These are phyloP conservation scores for Logfia minima DNA, from an alignment of 129 eudicot species.

Conservation along the genomic window DNA sequence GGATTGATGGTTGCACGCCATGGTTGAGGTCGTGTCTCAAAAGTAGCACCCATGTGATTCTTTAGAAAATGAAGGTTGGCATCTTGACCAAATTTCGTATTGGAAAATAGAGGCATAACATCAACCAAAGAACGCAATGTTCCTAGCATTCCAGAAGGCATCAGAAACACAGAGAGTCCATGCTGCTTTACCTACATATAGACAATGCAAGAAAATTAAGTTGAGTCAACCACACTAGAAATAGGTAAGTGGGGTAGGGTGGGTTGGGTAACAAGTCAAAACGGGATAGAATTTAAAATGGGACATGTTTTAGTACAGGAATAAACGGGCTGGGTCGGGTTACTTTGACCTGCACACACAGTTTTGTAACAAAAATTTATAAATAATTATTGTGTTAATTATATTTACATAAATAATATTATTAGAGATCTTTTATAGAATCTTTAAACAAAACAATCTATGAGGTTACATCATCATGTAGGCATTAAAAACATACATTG, in stretches of 20 bases:
- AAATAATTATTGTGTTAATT: background rate
- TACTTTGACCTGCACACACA: background rate
- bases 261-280: background rate
- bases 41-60: conserved; percentile 97
- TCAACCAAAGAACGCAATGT: conserved; percentile 88
- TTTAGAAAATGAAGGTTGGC: conserved; percentile 77
- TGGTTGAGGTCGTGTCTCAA: conserved; percentile 86
- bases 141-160: conserved; percentile 99
- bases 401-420: too few species aligned
- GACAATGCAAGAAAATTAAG: conserved; percentile 20
- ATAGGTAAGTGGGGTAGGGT: background rate
- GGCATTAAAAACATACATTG: background rate
- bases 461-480: background rate
- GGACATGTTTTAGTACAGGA: background rate
- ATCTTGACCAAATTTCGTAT: conserved; percentile 87
- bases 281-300: background rate
- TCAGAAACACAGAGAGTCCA: conserved; percentile 89
- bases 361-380: too few species aligned
- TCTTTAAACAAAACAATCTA: background rate
- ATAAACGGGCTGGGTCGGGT: background rate
- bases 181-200: conserved; percentile 85
- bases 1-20: conserved; percentile 83
- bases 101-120: conserved; percentile 87
- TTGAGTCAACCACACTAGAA: background rate
- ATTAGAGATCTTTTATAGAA: background rate